Conservation (phyloP, 2,329 filamentous ascomycete genomes). For the Trichoderma koningiopsis region DNA sequence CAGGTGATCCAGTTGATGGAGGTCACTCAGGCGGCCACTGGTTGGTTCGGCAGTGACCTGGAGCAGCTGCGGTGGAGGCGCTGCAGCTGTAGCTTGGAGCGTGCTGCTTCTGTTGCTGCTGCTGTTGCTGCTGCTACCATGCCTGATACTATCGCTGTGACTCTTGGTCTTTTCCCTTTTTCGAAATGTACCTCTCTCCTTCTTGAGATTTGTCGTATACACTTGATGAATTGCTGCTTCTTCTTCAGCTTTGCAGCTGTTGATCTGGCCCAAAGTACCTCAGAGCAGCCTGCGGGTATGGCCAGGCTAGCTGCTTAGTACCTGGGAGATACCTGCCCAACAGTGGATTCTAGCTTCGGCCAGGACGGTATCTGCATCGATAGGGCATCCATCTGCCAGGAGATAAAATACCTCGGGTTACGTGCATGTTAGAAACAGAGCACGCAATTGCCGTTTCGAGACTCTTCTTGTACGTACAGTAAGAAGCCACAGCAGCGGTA, state of each 20-base stretch:
- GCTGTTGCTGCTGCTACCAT: neutral
- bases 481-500: neutral
- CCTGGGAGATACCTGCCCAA: slow-evolving; percentile 12
- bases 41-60: slow-evolving; percentile 13
- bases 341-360: neutral
- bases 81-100: neutral
- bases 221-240: neutral
- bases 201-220: neutral
- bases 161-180: neutral
- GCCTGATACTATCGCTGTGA: neutral
- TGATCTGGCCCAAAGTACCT: neutral
- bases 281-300: neutral
- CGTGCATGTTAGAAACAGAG: neutral
- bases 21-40: slow-evolving; percentile 7
- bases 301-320: neutral
- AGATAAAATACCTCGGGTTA: neutral
- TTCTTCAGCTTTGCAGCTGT: neutral
- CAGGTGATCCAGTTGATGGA: slow-evolving; percentile 23
- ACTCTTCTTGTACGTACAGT: neutral
- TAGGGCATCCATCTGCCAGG: neutral
- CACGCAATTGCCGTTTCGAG: neutral
- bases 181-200: neutral
- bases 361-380: neutral
- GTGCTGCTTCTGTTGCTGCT: neutral
- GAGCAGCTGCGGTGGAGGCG: neutral